Evolutionary conservation across 768 basidiomycete species (phyloP).

Genomic region (Lentinula sp.): DNA sequence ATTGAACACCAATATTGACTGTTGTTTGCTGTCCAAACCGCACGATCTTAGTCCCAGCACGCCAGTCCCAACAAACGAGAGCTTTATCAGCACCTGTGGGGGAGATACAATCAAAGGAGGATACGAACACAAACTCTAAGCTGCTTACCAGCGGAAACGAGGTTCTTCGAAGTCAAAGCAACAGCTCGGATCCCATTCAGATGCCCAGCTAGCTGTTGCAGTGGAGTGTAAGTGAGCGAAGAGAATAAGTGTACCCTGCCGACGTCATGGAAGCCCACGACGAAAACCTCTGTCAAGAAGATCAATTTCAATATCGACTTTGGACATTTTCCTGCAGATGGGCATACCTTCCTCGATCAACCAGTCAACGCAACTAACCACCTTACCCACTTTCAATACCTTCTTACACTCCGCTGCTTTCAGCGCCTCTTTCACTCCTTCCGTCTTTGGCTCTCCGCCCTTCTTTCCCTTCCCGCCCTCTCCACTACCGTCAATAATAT

Average conservation of each 20-base stretch:
- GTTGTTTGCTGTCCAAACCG: conserved; percentile 92
- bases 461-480: conserved; percentile 21
- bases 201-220: conserved; percentile 82
- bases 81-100: conserved; percentile 53
- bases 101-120: neutral
- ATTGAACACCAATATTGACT: conserved; percentile 85
- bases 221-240: conserved; percentile 74
- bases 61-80: conserved; percentile 87
- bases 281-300: conserved; percentile 64
- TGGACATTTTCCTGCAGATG: neutral
- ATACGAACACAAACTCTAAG: neutral
- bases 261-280: conserved; percentile 89
- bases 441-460: conserved; percentile 29
- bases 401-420: conserved; percentile 61
- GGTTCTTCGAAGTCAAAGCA: conserved; percentile 76
- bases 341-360: conserved; percentile 67
- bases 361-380: conserved; percentile 88
- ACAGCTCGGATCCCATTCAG: conserved; percentile 88
- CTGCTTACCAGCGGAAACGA: conserved; percentile 73
- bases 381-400: conserved; percentile 80
- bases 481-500: neutral
- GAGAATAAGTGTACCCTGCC: conserved; percentile 92
- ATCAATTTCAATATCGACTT: conserved; percentile 4
- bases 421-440: neutral
- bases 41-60: conserved; percentile 82